Evolutionary conservation across 768 basidiomycete species (phyloP).

Genomic region (Cyclocybe aegerita): DNA sequence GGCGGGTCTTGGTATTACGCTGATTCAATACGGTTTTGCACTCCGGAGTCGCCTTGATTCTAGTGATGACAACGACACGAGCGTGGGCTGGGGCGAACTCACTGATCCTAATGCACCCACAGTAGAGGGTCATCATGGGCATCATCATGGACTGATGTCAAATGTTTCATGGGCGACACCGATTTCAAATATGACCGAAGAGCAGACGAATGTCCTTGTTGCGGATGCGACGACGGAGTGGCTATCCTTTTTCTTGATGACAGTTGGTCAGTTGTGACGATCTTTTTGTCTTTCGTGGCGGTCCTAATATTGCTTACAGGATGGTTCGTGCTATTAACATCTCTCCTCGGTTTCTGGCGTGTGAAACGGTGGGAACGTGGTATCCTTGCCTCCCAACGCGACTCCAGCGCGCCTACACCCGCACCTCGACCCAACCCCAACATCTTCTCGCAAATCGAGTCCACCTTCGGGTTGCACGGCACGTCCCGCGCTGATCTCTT

Average conservation of each 20-base stretch:
- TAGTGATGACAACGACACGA: constrained; percentile 28
- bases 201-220: constrained; percentile 38
- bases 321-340: constrained; percentile 67
- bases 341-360: constrained; percentile 87
- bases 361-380: constrained; percentile 87
- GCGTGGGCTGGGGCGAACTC: constrained; percentile 28
- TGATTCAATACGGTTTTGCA: constrained; percentile 94
- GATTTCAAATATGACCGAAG: constrained; percentile 28
- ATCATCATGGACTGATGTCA: constrained; percentile 18
- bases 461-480: constrained; percentile 37
- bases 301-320: constrained; percentile 16
- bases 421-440: constrained; percentile 17
- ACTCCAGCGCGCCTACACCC: constrained; percentile 19
- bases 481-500: constrained; percentile 40
- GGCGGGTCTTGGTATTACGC: constrained; percentile 92
- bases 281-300: neutral
- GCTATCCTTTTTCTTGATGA: constrained; percentile 95
- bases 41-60: constrained; percentile 57
- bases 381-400: constrained; percentile 59
- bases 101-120: constrained; percentile 38
- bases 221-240: constrained; percentile 85
- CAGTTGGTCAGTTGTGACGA: constrained; percentile 51
- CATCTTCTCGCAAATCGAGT: constrained; percentile 37
- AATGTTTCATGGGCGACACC: constrained; percentile 25
- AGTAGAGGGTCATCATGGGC: constrained; percentile 17